A percentile compares a stretch with the other conserved stretches of the same genome.
phyloP scores from a whole-genome alignment of 768 basidiomycete species.

The Pholiota conissans region DNA sequence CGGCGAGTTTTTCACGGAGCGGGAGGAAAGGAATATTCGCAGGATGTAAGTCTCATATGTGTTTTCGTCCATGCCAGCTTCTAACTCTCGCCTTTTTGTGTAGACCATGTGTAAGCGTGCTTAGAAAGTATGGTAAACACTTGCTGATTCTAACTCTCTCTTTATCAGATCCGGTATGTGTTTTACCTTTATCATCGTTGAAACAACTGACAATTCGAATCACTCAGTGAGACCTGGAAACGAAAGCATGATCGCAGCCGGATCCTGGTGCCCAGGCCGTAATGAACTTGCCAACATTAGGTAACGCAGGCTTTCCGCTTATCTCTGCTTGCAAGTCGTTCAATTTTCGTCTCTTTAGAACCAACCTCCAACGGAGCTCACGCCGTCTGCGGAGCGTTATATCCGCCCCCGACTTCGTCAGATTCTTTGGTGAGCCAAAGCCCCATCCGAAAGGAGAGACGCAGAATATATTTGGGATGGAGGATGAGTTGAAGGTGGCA shows the following conservation, averaged over 20 bases:
- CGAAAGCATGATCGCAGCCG: constrained; percentile 74
- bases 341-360: constrained; percentile 31
- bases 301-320: constrained; percentile 29
- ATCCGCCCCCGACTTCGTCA: constrained; percentile 67
- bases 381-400: constrained; percentile 66
- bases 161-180: constrained; percentile 28
- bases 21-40: constrained; percentile 92
- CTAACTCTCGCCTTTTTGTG: background rate
- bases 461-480: constrained; percentile 81
- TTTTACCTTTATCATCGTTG: too few species aligned
- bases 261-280: constrained; percentile 77
- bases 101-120: constrained; percentile 62
- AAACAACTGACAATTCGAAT: constrained; percentile 2
- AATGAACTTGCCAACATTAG: constrained; percentile 79
- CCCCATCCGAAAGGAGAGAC: constrained; percentile 61
- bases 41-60: constrained; percentile 54
- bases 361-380: constrained; percentile 63
- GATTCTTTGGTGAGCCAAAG: constrained; percentile 71
- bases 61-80: background rate
- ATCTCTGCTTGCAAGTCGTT: background rate
- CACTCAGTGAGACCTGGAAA: constrained; percentile 62
- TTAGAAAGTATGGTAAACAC: background rate
- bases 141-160: background rate
- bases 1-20: constrained; percentile 83
- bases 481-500: constrained; percentile 87